These are phyloP conservation scores for Penicillium sclerotiorum DNA, from an alignment of 2,329 filamentous ascomycete species.

Conservation along the genomic window DNA sequence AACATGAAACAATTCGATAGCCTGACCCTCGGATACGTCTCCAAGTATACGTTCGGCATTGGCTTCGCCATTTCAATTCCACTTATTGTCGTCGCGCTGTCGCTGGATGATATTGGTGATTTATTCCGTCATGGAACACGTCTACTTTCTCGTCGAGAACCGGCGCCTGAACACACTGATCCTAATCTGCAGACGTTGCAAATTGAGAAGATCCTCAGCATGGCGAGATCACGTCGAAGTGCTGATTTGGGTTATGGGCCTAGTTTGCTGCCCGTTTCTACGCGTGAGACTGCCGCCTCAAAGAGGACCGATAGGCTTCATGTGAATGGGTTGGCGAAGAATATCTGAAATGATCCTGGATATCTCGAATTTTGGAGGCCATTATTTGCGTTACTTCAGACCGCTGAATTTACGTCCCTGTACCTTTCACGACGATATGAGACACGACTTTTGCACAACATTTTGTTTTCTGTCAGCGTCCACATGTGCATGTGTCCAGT, in stretches of 20 bases:
- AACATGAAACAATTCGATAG: slow-evolving; percentile 53
- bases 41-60: slow-evolving; percentile 59
- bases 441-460: neutral
- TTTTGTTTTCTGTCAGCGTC: neutral
- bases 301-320: slow-evolving; percentile 13
- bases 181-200: slow-evolving; percentile 21
- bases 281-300: slow-evolving; percentile 20
- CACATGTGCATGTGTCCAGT: neutral
- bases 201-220: slow-evolving; percentile 31
- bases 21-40: slow-evolving; percentile 54
- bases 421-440: neutral
- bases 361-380: neutral
- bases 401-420: too few relatives aligned
- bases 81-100: slow-evolving; percentile 50
- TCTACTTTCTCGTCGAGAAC: slow-evolving; percentile 24
- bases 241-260: slow-evolving; percentile 28
- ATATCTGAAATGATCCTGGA: slow-evolving; percentile 7
- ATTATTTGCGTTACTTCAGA: too few relatives aligned
- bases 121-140: slow-evolving; percentile 28
- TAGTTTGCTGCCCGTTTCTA: slow-evolving; percentile 31
- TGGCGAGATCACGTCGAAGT: slow-evolving; percentile 26
- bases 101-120: slow-evolving; percentile 46
- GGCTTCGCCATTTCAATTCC: slow-evolving; percentile 58
- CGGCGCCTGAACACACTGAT: slow-evolving; percentile 3
- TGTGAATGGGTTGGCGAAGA: slow-evolving; percentile 12